Evolutionary conservation across 257 asterid genomes (phyloP).

Genomic region (Prunella vulgaris): DNA sequence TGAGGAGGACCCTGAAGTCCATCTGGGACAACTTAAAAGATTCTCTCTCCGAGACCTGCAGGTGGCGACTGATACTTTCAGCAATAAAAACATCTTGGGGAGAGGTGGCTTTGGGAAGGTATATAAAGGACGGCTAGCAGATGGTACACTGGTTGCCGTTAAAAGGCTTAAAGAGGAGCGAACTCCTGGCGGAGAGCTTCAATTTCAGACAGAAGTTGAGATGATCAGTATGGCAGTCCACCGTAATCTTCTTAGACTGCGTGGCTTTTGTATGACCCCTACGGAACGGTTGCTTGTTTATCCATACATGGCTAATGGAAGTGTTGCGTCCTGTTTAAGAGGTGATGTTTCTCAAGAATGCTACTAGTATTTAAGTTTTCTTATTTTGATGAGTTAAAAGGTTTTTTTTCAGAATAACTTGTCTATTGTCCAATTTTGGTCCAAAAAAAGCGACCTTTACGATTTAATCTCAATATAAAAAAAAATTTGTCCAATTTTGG

Average conservation of each 20-base stretch:
- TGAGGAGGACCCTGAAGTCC: slow-evolving; percentile 64
- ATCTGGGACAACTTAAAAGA: slow-evolving; percentile 53
- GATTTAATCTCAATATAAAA: too few relatives aligned
- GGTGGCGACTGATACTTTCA: slow-evolving; percentile 54
- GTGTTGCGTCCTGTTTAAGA: slow-evolving; percentile 59
- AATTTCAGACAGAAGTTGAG: slow-evolving; percentile 56
- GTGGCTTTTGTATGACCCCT: slow-evolving; percentile 59
- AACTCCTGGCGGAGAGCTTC: slow-evolving; percentile 61
- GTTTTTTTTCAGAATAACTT: too few relatives aligned
- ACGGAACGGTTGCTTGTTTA: slow-evolving; percentile 53
- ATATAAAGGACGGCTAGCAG: slow-evolving; percentile 48
- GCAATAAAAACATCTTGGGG: slow-evolving; percentile 54
- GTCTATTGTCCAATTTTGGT: too few relatives aligned
- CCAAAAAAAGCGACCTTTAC: too few relatives aligned
- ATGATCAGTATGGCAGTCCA: slow-evolving; percentile 62
- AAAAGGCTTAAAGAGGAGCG: slow-evolving; percentile 59
- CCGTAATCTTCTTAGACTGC: slow-evolving; percentile 53
- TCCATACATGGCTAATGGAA: slow-evolving; percentile 61
- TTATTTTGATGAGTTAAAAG: too few relatives aligned
- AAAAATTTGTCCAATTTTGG: too few relatives aligned
- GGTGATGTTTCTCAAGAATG: slow-evolving; percentile 24
- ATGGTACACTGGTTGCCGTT: slow-evolving; percentile 51
- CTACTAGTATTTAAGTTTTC: neutral
- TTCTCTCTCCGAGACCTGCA: slow-evolving; percentile 52
- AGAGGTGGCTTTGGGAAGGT: slow-evolving; percentile 61